Base-by-base conservation (phyloP, 2,329 filamentous ascomycete genomes). In the Verticillium zaregamsianum region DNA sequence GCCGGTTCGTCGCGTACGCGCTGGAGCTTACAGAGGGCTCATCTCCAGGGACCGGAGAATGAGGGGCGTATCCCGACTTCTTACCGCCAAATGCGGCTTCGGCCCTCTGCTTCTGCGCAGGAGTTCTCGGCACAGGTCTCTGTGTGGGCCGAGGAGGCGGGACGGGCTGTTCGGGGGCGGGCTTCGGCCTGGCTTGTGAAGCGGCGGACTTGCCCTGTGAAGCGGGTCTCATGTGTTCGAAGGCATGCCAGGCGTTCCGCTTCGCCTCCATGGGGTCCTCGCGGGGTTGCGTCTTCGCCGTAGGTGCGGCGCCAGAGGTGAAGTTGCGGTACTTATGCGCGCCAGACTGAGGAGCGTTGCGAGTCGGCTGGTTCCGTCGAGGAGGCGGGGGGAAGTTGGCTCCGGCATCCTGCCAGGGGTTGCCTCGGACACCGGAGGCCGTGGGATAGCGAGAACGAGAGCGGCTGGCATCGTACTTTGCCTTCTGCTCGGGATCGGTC, bases 361-460 rank as follows among this genome's bases (percentile, higher is more conserved):
- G 40, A 31, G 58, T 23, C 28, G 58, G 31, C 17, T 45, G 39
- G 35, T 45, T 45, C 6, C 79, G 75, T 12, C 76, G 74, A 25
- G 82, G 82, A 25, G 84, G 84, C 12, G 80, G 75, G 15, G 82
- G 82, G 63, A 79, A 87, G 58, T 81, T 76, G 28, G 78, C 74
- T 40, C 74, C 75, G 5, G 76, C 79, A 67, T 84, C 77, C 60
- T 79, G 73, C 81, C 83, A 87, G 1, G 84, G 84, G 66, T 87
- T 87, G 15, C 84, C 84, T 64, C 73, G 80, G 35, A 86, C 82
- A 11, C 83, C 83, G 25, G 84, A 86, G 9, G 82, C 76, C n/a
- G 69, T 72, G 3, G 81, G 76, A 62, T 77, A 81, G 62, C 79
- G 60, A 14, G 71, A 69, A 31, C 72, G 75, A 31, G 70, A 71